Conservation (phyloP, 2,329 filamentous ascomycete genomes). For the Neonectria neomacrospora region DNA sequence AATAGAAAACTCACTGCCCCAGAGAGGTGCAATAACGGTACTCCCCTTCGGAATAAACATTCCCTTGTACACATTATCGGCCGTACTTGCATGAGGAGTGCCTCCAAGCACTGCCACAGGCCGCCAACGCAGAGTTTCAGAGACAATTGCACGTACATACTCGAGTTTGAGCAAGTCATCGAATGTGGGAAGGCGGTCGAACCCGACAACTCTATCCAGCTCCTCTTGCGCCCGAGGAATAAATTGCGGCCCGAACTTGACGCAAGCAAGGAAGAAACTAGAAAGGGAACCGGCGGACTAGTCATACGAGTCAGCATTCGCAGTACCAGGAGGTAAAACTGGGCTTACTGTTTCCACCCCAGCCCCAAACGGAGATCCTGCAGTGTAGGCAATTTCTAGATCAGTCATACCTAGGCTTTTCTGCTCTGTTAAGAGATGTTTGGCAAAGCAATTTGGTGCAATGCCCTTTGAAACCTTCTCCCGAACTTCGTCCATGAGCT, state of each 20-base stretch:
- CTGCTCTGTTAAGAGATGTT: conserved; percentile 55
- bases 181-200: conserved; percentile 50
- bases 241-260: conserved; percentile 60
- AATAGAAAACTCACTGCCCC: conserved; percentile 51
- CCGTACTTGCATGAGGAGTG: conserved; percentile 60
- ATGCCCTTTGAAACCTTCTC: conserved; percentile 46
- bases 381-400: conserved; percentile 56
- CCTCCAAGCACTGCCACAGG: conserved; percentile 55
- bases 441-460: conserved; percentile 55
- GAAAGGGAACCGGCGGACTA: conserved; percentile 59
- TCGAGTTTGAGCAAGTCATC: conserved; percentile 49
- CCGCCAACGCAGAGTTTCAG: conserved; percentile 55
- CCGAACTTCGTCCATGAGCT: conserved; percentile 55
- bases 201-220: conserved; percentile 53
- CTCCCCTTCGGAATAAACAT: conserved; percentile 58
- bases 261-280: conserved; percentile 65
- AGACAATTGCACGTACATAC: conserved; percentile 52
- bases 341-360: conserved; percentile 55
- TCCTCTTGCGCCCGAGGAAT: conserved; percentile 56
- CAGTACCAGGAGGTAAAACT: not conserved
- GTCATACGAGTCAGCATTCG: not conserved
- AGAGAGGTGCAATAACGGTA: conserved; percentile 55
- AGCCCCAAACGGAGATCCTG: conserved; percentile 58
- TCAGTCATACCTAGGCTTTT: conserved; percentile 54
- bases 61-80: conserved; percentile 53